Evolutionary conservation across 345 rosid species (phyloP).

Genomic region (Moringa oleifera): DNA sequence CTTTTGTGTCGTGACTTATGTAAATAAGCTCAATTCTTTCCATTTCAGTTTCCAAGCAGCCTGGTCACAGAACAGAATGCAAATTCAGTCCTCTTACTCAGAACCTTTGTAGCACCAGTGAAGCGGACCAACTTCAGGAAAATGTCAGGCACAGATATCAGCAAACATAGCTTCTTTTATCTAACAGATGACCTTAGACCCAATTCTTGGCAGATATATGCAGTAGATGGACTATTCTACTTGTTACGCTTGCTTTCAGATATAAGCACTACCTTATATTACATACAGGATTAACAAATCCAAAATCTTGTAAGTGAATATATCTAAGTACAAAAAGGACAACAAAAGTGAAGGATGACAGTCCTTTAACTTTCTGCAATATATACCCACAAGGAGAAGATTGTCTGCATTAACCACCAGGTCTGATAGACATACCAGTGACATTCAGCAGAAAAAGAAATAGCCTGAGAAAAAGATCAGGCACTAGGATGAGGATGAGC

Average conservation of each 20-base stretch:
- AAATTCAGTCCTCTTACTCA: too few relatives aligned
- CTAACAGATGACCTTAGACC: too few relatives aligned
- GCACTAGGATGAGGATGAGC: constrained; percentile 11
- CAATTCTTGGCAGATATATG: too few relatives aligned
- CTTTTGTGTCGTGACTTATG: too few relatives aligned
- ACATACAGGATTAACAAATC: constrained; percentile 1
- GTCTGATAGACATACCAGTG: not conserved
- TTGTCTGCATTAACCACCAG: not conserved
- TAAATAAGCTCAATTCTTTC: too few relatives aligned
- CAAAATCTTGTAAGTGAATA: constrained; percentile 1
- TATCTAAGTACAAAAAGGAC: not conserved
- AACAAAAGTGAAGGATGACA: not conserved
- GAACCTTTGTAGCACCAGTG: too few relatives aligned
- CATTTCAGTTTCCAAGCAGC: too few relatives aligned
- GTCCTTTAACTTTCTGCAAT: not conserved
- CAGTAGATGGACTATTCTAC: not conserved
- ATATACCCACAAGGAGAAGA: not conserved
- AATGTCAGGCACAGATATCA: too few relatives aligned
- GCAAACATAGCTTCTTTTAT: too few relatives aligned
- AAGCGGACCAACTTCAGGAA: too few relatives aligned
- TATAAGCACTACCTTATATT: not conserved
- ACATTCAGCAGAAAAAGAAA: not conserved
- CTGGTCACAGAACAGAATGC: too few relatives aligned
- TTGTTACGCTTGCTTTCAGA: not conserved
- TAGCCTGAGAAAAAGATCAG: not conserved